Evolutionary conservation across 192 early-diverging fungal species (phyloP).

Genomic region (Lunasporangiospora selenospora): DNA sequence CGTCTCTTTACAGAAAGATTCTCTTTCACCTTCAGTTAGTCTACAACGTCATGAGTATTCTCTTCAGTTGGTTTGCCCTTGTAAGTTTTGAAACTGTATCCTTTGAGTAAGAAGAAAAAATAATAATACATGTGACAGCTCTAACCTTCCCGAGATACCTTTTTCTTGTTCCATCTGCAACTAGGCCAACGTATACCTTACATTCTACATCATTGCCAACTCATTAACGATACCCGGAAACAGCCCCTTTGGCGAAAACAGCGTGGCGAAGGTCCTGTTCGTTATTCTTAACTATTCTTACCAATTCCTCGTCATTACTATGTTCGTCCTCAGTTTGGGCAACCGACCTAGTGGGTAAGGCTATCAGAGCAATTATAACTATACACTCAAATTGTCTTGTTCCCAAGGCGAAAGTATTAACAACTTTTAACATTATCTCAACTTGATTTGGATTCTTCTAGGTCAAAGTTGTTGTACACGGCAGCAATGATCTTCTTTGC

Average conservation of each 20-base stretch:
- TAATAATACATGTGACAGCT: no score
- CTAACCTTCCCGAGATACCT: no score
- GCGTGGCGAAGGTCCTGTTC: slow-evolving; percentile 67
- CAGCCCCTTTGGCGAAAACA: slow-evolving; percentile 64
- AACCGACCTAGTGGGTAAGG: slow-evolving; percentile 86
- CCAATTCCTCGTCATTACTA: slow-evolving; percentile 75
- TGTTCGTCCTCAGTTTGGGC: slow-evolving; percentile 87
- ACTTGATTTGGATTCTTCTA: slow-evolving; percentile 2
- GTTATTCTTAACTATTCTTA: slow-evolving; percentile 76
- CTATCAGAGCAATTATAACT: not conserved
- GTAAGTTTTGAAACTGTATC: slow-evolving; percentile 63
- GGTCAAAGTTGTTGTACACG: slow-evolving; percentile 73
- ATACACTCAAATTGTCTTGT: no score
- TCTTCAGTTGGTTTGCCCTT: slow-evolving; percentile 80
- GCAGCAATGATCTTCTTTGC: slow-evolving; percentile 79
- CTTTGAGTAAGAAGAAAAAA: no score
- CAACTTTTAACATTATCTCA: no score
- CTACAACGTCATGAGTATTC: slow-evolving; percentile 72
- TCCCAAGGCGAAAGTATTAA: no score
- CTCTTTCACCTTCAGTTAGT: slow-evolving; percentile 64
- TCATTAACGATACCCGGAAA: slow-evolving; percentile 35
- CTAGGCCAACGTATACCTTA: slow-evolving; percentile 80
- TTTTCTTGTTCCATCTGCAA: slow-evolving; percentile 25
- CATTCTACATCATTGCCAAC: slow-evolving; percentile 78
- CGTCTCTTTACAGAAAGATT: slow-evolving; percentile 52